These are phyloP conservation scores for Chlorella sp. DNA, from an alignment of 139 green algal species.

Conservation along the genomic window DNA sequence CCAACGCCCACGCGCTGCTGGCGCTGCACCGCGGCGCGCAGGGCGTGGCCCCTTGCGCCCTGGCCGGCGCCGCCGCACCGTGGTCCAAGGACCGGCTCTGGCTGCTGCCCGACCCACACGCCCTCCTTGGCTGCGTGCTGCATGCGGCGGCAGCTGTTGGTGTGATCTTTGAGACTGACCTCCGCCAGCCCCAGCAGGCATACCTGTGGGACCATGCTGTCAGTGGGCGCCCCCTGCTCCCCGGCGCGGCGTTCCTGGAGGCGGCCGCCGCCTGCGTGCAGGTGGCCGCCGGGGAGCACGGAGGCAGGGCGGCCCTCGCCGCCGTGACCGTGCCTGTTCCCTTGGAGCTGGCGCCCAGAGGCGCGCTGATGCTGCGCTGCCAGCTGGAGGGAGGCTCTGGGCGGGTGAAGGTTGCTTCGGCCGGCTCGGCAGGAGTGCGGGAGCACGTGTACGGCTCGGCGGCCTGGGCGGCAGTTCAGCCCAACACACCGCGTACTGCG, in stretches of 20 bases:
- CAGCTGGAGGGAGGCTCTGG: constrained; percentile 16
- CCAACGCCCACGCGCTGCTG: constrained; percentile 73
- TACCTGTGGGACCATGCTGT: constrained; percentile 74
- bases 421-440: not conserved
- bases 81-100: constrained; percentile 25
- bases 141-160: not conserved
- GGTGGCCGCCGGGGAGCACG: not conserved
- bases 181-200: constrained; percentile 32
- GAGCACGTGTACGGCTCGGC: constrained; percentile 24
- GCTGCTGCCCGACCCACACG: constrained; percentile 16
- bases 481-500: no score
- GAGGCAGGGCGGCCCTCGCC: constrained; percentile 3
- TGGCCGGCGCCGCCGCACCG: not conserved
- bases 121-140: not conserved
- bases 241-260: constrained; percentile 67
- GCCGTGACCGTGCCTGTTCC: constrained; percentile 18
- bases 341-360: constrained; percentile 8
- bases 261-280: constrained; percentile 41
- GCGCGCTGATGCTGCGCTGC: constrained; percentile 22
- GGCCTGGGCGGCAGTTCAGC: not conserved
- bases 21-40: not conserved
- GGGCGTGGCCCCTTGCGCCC: not conserved
- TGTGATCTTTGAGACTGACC: constrained; percentile 40
- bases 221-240: constrained; percentile 24
- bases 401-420: not conserved